Evolutionary conservation across 768 basidiomycete genomes (phyloP), one percentile per base, ranked within the genome.

Genomic region (Suillus alpinus): DNA sequence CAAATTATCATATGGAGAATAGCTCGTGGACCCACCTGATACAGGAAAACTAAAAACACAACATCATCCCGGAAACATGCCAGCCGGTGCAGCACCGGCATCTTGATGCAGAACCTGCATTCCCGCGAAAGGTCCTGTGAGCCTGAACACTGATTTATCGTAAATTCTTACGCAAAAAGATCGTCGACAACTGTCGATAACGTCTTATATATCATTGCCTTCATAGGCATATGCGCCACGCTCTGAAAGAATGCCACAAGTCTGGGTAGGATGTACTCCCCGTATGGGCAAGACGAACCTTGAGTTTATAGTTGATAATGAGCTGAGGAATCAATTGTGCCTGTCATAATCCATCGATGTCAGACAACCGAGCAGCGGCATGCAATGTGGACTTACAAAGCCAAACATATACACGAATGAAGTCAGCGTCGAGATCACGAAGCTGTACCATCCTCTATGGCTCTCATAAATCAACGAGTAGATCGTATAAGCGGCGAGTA

Each of bases 221-320:
- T 97, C 89, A 97, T 95, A 20, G 95, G 95, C 89, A 98, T 94
- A 72, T 98, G 96, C 49, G 96, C 91, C 39, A 97, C 95, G 72
- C 90, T 94, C 90, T 95, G 77, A 31, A 58, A 14, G 50, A 43
- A 37, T 58, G 20, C 32, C 23, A 50, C 31, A 51, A 64, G 66
- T 43, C 32, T 62, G 59, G 36, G 39, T 12, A 26, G 18, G 20
- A 59, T 57, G 55, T 39, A 31, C 23, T 26, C 61, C n/a, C 44
- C 61, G 62, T 57, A 61, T 60, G 53, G 66, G 23, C 58, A 65
- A 59, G 56, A 69, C 76, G 62, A 65, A 89, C 88, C 89, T 95
- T 95, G 62, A 98, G 83, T 75, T 96, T 96, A 78, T 95, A 97
- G 77, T 97, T 97, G 80, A 98, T 95, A 69, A 98, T 96, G 60